Percentiles rank a stretch among this genome's conserved stretches.
Conservation (phyloP, 2,329 filamentous ascomycete genomes). For the Botrytis squamosa region DNA sequence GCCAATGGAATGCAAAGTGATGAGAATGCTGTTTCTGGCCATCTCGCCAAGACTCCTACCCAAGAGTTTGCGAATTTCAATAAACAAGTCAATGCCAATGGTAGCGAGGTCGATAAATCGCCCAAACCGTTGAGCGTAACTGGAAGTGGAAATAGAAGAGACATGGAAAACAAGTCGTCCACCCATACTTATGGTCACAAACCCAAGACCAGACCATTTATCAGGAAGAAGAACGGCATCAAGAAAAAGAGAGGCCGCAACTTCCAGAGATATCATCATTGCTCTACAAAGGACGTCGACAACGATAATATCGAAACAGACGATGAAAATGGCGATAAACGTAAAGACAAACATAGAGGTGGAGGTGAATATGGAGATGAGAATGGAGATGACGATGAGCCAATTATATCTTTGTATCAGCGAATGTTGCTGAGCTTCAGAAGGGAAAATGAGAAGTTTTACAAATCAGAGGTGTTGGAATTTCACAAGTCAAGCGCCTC, state of each 20-base stretch:
- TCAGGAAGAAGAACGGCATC: background rate
- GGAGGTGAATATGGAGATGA: background rate
- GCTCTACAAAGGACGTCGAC: background rate
- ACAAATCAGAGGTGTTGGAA: too few relatives aligned
- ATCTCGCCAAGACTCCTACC: background rate
- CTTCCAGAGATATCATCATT: background rate
- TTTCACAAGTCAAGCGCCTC: background rate
- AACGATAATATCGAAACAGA: background rate
- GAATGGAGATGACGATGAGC: background rate
- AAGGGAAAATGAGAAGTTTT: background rate
- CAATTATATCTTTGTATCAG: background rate
- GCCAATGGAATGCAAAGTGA: background rate
- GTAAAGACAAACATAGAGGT: background rate
- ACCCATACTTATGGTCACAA: background rate
- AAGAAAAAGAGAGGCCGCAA: background rate
- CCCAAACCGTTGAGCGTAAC: background rate
- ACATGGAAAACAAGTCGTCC: background rate
- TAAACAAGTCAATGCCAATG: background rate
- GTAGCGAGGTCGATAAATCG: background rate
- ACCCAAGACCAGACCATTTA: fast-evolving
- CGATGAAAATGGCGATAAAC: background rate
- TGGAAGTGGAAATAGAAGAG: background rate
- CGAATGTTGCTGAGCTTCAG: fast-evolving
- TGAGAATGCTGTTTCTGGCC: background rate
- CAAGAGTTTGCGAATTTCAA: background rate